Conservation (phyloP, 2,329 filamentous ascomycete genomes). For the Ascochyta pisi region DNA sequence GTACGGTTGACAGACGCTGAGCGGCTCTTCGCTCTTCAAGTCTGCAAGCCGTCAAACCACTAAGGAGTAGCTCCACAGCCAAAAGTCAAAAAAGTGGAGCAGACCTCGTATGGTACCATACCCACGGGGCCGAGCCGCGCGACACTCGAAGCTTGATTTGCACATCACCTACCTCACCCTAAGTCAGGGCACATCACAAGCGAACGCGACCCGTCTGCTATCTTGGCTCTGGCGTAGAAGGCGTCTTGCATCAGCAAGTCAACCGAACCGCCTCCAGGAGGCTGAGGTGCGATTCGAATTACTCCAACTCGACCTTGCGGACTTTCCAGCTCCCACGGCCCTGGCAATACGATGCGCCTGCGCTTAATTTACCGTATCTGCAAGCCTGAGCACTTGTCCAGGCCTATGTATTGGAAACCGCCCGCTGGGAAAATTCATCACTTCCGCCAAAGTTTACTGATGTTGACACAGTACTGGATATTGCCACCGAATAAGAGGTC, state of each 20-base stretch:
- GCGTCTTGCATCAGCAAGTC: not conserved
- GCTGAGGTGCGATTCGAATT: not conserved
- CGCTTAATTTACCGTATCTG: not conserved
- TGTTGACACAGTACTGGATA: not conserved
- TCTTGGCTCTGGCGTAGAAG: not conserved
- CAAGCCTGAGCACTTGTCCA: not conserved
- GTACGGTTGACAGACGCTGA: not conserved
- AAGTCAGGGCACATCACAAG: not conserved
- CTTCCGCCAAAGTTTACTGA: not conserved
- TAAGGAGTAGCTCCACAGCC: not conserved
- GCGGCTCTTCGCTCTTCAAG: not conserved
- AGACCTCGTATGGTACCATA: not conserved
- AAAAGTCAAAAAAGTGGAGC: not conserved
- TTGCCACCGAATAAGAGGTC: not conserved
- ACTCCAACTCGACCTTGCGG: not conserved
- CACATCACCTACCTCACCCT: not conserved
- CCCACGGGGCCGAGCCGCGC: slow-evolving; percentile 1
- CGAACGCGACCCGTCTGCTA: not conserved
- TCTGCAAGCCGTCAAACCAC: not conserved
- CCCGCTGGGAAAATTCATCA: not conserved
- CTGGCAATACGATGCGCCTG: not conserved
- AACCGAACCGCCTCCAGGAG: not conserved
- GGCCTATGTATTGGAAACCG: not conserved
- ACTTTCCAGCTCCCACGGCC: not conserved
- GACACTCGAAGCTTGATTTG: not conserved